Evolutionary conservation across 495 filamentous ascomycete genomes (phyloP).

Genomic region (Penicillium soppii): DNA sequence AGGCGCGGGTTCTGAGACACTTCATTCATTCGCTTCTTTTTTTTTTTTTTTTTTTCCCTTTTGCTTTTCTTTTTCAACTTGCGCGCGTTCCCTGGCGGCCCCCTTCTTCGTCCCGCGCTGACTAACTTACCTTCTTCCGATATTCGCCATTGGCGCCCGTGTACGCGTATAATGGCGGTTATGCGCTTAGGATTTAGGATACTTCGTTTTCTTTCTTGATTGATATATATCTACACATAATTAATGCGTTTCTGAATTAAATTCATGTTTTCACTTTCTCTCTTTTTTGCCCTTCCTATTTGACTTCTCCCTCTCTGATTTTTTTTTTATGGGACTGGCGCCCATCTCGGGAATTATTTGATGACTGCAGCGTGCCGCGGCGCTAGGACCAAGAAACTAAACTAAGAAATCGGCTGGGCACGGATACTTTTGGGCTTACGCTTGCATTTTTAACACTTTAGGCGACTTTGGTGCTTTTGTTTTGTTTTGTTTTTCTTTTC

Average conservation of each 20-base stretch:
- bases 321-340: conserved; percentile 1
- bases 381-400: conserved; percentile 10
- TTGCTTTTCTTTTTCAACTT: too few relatives aligned
- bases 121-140: conserved; percentile 5
- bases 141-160: conserved; percentile 22
- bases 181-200: conserved; percentile 21
- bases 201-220: background rate
- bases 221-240: too few relatives aligned
- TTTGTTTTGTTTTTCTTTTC: background rate
- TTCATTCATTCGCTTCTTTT: conserved; percentile 5
- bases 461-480: background rate
- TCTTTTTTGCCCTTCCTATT: too few relatives aligned
- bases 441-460: background rate
- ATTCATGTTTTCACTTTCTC: background rate
- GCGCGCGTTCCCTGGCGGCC: background rate
- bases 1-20: conserved; percentile 30
- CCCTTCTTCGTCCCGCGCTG: conserved; percentile 12
- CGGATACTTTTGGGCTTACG: conserved; percentile 1
- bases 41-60: conserved; percentile 6
- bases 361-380: conserved; percentile 16
- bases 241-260: too few relatives aligned
- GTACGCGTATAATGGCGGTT: conserved; percentile 28
- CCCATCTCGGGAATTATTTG: conserved; percentile 21
- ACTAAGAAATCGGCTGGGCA: conserved; percentile 7
- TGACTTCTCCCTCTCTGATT: too few relatives aligned